A percentile compares a stretch with the other conserved stretches of the same genome.
phyloP scores from a whole-genome alignment of 345 rosid genomes.

The Populus euphratica region DNA sequence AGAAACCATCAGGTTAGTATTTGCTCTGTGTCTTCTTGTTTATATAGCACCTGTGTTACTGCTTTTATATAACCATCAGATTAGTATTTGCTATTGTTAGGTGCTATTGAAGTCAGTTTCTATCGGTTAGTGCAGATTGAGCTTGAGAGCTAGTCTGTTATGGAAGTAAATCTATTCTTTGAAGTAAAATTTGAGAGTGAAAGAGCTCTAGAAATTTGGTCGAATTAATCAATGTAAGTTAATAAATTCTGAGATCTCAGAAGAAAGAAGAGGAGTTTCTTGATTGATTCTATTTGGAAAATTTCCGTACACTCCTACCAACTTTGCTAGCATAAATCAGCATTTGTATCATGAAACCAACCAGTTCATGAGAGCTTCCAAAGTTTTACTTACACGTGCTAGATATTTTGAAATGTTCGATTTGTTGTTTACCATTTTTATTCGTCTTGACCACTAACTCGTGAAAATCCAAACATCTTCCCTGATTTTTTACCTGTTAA shows the following conservation, averaged over 20 bases:
- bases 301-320: background rate
- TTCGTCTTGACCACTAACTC: background rate
- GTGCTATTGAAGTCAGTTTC: background rate
- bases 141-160: background rate
- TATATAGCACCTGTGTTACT: background rate
- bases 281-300: too few species aligned
- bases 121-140: background rate
- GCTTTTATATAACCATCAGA: background rate
- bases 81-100: background rate
- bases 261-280: background rate
- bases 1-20: conserved; percentile 82
- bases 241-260: background rate
- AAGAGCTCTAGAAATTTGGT: background rate
- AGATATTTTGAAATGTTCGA: background rate
- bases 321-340: background rate
- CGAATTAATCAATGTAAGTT: background rate
- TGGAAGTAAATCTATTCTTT: background rate
- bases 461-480: background rate
- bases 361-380: background rate
- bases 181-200: background rate
- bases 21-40: background rate
- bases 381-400: background rate
- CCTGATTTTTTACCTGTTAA: conserved; percentile 8
- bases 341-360: background rate
- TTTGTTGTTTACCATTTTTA: background rate